Evolutionary conservation across 2,329 filamentous ascomycete genomes (phyloP), one percentile per base, ranked within the genome.

Genomic region (Kalmusia sp.): DNA sequence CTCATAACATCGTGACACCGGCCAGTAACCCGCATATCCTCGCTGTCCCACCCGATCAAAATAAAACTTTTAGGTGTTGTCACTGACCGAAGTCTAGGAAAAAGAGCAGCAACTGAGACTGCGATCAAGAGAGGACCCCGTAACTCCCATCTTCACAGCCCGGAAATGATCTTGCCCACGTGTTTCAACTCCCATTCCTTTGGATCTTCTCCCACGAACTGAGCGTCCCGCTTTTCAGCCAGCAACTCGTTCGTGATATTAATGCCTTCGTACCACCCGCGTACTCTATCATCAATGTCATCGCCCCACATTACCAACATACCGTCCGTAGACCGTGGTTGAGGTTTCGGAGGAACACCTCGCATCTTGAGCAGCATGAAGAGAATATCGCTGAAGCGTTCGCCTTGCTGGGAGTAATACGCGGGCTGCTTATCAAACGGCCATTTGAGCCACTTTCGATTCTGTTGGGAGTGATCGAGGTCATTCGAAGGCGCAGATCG

Each of bases 341-440:
- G 54, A 4, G 73, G 76, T 45, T 73, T 76, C 0, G 78, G 79
- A 3, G 76, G 76, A 4, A 81, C 72, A 11, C 72, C 74, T 6
- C 84, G 81, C 80, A 87, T 84, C 57, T 81, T 81, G 41, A 87
- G 72, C 27, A 87, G 71, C 76, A 84, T 84, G 51, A 80, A 77
- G 3, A 87, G 70, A 27, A 86, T 80, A 46, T 84, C 80, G 17
- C 82, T 78, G 56, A 87, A 85, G n/a, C 77, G 77, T 49, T 84
- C 80, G 34, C 82, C 84, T 69, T 86, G 83, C 39, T 76, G 77
- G 40, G 78, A 82, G 58, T 84, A 83, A 38, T 79, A 76, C 0
- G 75, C 71, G 1, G 84, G 81, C 4, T 77, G 74, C 54, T 78
- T 79, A 55, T 84, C 79, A 9, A 86, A 74, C 2, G 83, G 82